phyloP scores from a whole-genome alignment of 2,329 filamentous ascomycete genomes.

The Colletotrichum sansevieriae region DNA sequence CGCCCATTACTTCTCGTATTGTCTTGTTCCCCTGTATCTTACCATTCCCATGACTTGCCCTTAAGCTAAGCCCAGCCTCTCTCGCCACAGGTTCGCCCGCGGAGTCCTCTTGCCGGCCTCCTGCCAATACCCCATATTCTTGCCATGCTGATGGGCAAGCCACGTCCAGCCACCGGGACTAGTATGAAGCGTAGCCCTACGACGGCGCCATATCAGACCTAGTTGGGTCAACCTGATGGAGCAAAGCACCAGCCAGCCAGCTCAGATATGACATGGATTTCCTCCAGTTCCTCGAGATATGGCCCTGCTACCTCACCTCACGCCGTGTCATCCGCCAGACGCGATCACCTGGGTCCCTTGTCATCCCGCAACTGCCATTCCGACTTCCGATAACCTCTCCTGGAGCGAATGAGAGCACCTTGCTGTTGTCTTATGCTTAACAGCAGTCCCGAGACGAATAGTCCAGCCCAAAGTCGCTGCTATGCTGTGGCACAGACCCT shows the following conservation, averaged over 20 bases:
- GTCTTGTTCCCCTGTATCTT: slow-evolving; percentile 13
- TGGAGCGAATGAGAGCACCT: slow-evolving; percentile 21
- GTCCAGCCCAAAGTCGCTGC: slow-evolving; percentile 11
- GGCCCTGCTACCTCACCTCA: neutral
- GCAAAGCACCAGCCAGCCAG: neutral
- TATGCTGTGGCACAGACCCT: slow-evolving; percentile 32
- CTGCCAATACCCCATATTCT: slow-evolving; percentile 20
- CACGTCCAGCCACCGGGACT: slow-evolving; percentile 27
- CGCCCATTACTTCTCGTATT: slow-evolving; percentile 37
- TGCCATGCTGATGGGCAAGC: slow-evolving; percentile 30
- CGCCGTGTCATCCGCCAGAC: neutral
- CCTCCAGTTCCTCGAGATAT: neutral
- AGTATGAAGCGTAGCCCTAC: slow-evolving; percentile 26
- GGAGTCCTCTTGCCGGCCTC: slow-evolving; percentile 11
- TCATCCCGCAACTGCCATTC: slow-evolving; percentile 36
- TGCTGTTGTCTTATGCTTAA: slow-evolving; percentile 38
- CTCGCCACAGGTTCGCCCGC: slow-evolving; percentile 9
- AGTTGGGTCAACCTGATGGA: slow-evolving; percentile 1
- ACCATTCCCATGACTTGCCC: slow-evolving; percentile 38
- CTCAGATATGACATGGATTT: slow-evolving; percentile 3
- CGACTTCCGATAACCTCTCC: slow-evolving; percentile 32
- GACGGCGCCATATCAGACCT: slow-evolving; percentile 36
- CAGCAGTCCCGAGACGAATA: slow-evolving; percentile 24
- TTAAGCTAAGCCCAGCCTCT: slow-evolving; percentile 22
- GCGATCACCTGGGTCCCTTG: slow-evolving; percentile 24